Conservation (phyloP, 495 filamentous ascomycete species). For the Neurospora sublineolata region DNA sequence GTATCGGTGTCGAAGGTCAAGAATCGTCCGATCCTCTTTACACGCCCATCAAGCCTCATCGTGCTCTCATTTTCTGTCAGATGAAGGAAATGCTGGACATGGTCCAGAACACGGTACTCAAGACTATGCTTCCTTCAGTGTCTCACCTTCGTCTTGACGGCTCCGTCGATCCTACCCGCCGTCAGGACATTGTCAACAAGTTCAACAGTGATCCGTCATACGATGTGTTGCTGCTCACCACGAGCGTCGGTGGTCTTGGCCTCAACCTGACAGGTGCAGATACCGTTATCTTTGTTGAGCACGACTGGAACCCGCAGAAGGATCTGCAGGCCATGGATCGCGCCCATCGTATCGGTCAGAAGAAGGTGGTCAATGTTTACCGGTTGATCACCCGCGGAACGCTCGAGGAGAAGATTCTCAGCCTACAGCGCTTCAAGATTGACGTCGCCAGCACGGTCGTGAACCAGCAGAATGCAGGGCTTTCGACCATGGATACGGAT, state of each 20-base stretch:
- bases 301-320: conserved; percentile 99
- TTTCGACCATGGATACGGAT: conserved; percentile 92
- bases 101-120: conserved; percentile 84
- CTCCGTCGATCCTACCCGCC: conserved; percentile 73
- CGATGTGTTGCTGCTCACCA: conserved; percentile 84
- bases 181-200: conserved; percentile 94
- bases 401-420: conserved; percentile 96
- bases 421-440: conserved; percentile 98
- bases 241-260: conserved; percentile 85
- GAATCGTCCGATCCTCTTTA: conserved; percentile 50
- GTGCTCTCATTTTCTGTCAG: conserved; percentile 94
- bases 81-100: conserved; percentile 99
- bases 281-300: conserved; percentile 98
- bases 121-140: conserved; percentile 72
- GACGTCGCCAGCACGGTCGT: conserved; percentile 96
- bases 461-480: conserved; percentile 94
- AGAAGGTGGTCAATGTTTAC: conserved; percentile 99
- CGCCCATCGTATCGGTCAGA: conserved; percentile 95
- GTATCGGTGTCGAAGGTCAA: conserved; percentile 68
- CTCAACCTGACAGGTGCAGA: conserved; percentile 94
- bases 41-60: conserved; percentile 81
- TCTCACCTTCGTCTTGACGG: conserved; percentile 88
- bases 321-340: conserved; percentile 99
- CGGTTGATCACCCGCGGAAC: conserved; percentile 90
- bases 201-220: conserved; percentile 97